phyloP scores from a whole-genome alignment of 208 protist species.

The Leishmania tarentolae region DNA sequence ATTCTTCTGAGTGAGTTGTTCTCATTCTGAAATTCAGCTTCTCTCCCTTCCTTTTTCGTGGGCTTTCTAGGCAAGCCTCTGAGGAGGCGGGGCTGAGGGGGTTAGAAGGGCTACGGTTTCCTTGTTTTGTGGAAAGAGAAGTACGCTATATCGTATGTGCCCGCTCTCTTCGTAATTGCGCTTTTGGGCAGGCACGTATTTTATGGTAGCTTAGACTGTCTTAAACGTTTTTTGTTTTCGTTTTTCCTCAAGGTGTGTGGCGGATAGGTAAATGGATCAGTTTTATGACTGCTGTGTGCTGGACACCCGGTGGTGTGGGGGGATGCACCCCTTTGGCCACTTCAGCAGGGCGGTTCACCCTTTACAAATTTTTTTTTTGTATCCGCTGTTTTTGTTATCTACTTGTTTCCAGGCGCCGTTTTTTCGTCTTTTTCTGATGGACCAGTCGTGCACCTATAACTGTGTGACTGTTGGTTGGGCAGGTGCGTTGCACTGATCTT shows the following conservation, averaged over 20 bases:
- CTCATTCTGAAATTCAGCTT: too few relatives aligned
- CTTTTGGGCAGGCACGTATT: not conserved
- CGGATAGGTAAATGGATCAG: too few relatives aligned
- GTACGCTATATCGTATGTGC: not conserved
- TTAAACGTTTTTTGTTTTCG: not conserved
- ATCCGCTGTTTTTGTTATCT: not conserved
- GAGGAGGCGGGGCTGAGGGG: not conserved
- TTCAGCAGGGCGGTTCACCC: not conserved
- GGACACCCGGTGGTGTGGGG: not conserved
- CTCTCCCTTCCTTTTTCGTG: not conserved
- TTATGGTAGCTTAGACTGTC: not conserved
- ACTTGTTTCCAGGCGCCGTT: not conserved
- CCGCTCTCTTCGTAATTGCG: not conserved
- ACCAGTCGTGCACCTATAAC: too few relatives aligned
- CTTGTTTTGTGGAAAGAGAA: not conserved
- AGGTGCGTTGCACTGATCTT: not conserved
- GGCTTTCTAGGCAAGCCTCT: not conserved
- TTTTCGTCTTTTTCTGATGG: not conserved
- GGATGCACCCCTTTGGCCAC: not conserved
- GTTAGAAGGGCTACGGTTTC: not conserved
- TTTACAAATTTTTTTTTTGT: not conserved
- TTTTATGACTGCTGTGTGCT: not conserved
- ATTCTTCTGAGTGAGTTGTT: not conserved
- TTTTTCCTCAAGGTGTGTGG: not conserved
- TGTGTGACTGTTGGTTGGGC: not conserved